These are phyloP conservation scores for Eutreptiella sp. DNA, from an alignment of 208 protist species.

Conservation along the genomic window DNA sequence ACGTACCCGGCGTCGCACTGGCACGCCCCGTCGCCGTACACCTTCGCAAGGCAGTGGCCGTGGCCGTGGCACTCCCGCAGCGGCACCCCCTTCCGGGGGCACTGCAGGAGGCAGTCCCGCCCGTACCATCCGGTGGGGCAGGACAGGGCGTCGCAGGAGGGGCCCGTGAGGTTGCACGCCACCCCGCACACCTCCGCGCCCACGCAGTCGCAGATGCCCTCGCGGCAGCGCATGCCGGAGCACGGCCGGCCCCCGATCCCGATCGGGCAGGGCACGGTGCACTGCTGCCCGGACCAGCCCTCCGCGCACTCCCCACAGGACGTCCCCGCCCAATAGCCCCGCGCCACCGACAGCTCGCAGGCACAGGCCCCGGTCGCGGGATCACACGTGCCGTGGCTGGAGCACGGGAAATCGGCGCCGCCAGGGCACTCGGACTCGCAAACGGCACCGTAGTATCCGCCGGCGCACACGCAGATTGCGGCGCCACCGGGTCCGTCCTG, in stretches of 20 bases:
- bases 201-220: neutral
- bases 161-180: too few relatives aligned
- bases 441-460: neutral
- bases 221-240: neutral
- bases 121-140: too few relatives aligned
- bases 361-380: neutral
- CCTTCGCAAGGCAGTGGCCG: neutral
- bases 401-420: neutral
- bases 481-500: too few relatives aligned
- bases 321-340: constrained; percentile 1
- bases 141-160: neutral
- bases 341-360: neutral
- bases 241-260: neutral
- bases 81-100: neutral
- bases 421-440: constrained; percentile 1
- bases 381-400: neutral
- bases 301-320: constrained; percentile 17
- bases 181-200: neutral
- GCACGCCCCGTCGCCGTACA: constrained; percentile 5
- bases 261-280: neutral
- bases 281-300: constrained; percentile 20
- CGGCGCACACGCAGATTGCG: constrained; percentile 2
- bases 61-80: constrained; percentile 7
- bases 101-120: neutral
- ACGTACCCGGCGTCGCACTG: neutral